A percentile compares a stretch with the other conserved stretches of the same genome.
Evolutionary conservation across 1,284 basidiomycete species (phyloP).

Genomic region (Malassezia obtusa): DNA sequence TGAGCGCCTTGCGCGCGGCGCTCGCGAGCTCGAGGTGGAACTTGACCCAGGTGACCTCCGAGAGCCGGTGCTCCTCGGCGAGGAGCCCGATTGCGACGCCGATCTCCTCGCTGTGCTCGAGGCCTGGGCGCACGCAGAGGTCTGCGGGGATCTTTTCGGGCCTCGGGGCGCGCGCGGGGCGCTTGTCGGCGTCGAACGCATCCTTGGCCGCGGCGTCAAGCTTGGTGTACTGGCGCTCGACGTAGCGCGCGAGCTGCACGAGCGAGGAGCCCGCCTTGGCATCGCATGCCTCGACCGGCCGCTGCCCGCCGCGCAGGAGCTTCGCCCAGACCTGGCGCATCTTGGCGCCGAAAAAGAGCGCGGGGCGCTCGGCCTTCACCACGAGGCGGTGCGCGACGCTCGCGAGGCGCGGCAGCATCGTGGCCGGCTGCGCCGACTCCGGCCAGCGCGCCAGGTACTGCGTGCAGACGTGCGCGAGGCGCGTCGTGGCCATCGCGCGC

Average conservation of each 20-base stretch:
- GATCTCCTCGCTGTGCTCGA: constrained; percentile 28
- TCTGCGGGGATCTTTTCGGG: constrained; percentile 28
- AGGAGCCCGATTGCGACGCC: constrained; percentile 42
- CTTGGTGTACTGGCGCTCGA: constrained; percentile 36
- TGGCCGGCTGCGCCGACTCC: constrained; percentile 26
- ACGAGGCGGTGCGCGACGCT: constrained; percentile 39
- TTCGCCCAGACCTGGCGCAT: constrained; percentile 22
- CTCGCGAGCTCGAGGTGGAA: constrained; percentile 39
- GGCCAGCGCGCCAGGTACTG: constrained; percentile 35
- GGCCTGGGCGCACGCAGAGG: constrained; percentile 30
- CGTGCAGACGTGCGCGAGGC: constrained; percentile 35
- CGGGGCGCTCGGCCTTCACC: constrained; percentile 32
- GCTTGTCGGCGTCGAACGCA: constrained; percentile 29
- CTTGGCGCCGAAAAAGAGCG: constrained; percentile 29
- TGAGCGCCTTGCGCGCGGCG: constrained; percentile 20
- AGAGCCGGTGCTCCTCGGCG: constrained; percentile 37
- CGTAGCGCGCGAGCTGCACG: constrained; percentile 33
- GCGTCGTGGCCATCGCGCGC: constrained; percentile 30
- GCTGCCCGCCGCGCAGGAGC: constrained; percentile 21
- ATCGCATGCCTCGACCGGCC: constrained; percentile 20
- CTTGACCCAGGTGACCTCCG: constrained; percentile 40
- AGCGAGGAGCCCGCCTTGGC: constrained; percentile 21
- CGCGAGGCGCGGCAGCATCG: constrained; percentile 34
- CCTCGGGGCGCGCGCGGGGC: constrained; percentile 24
- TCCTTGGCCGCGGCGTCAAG: constrained; percentile 31